Evolutionary conservation across 202 grass and related monocot species (phyloP).

Genomic region (Panicum virgatum): DNA sequence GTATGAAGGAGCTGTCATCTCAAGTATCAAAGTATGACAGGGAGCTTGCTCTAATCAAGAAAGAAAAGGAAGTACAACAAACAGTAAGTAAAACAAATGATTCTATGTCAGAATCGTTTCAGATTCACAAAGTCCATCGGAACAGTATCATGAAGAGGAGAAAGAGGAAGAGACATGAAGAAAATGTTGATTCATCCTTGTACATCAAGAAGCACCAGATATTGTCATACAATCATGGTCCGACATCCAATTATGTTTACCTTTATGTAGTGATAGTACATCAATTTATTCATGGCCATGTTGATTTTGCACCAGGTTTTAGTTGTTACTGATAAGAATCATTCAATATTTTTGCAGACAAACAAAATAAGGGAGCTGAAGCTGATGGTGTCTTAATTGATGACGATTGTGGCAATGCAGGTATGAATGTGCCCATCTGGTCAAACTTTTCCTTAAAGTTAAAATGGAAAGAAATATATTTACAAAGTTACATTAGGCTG

Average conservation of each 20-base stretch:
- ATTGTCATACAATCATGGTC: conserved; percentile 86
- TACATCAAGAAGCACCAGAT: conserved; percentile 79
- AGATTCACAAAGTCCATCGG: conserved; percentile 40
- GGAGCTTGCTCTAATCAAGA: conserved; percentile 65
- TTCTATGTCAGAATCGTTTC: conserved; percentile 54
- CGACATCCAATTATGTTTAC: conserved; percentile 17
- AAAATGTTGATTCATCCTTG: conserved; percentile 51
- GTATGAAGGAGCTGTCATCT: conserved; percentile 68
- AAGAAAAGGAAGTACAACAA: conserved; percentile 66
- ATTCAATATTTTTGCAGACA: conserved; percentile 39
- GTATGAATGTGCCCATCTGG: conserved; percentile 43
- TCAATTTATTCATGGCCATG: conserved; percentile 15
- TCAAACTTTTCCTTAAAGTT: conserved; percentile 18
- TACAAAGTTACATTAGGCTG: conserved; percentile 9
- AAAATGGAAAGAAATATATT: conserved; percentile 8
- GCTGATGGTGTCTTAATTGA: conserved; percentile 66
- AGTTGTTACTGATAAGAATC: conserved; percentile 10
- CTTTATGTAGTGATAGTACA: conserved; percentile 21
- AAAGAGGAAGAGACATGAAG: conserved; percentile 78
- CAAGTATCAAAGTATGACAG: conserved; percentile 86
- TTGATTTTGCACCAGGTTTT: conserved; percentile 19
- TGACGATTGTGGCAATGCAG: conserved; percentile 67
- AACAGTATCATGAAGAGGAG: conserved; percentile 78
- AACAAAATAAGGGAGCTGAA: conserved; percentile 60
- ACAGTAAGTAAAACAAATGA: conserved; percentile 55